Evolutionary conservation across 805 yeast genomes (phyloP), one percentile per base, ranked within the genome.

Genomic region (Candida manassasensis): DNA sequence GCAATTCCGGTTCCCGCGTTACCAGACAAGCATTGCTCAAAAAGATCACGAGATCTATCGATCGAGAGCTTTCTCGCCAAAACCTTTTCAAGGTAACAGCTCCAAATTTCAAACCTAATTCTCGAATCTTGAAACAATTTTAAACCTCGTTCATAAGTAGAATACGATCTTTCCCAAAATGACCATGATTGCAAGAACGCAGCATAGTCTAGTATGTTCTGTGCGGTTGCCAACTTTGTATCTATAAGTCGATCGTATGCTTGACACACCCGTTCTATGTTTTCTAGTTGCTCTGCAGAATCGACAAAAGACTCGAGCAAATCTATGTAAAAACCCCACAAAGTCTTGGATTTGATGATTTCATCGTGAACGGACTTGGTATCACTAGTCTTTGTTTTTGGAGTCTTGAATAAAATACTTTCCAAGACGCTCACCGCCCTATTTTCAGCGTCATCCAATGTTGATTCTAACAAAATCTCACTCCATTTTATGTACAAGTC

Each of bases 251-350:
- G 49, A 10, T 49, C 43, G 36, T 63, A 65, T 3, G 65, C 62
- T 2, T 32, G 15, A 18, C 30, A 27, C 19, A 56, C 52, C 37
- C 52, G 43, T 8, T 39, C 44, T 4, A 50, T 35, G 19, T 50
- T 48, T 10, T 43, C 37, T 9, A 25, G 16, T 18, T 63, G 61
- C 6, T 57, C 60, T 22, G 60, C 56, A 0, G 64, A 51, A 31
- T 71, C 75, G 4, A 72, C 68, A 21, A 67, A 54, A 10, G 79
- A 68, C 54, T 83, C 89, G 12, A 81, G 67, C 19, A 85, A 51
- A 47, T 85, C 95, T 18, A 86, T 52, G 49, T 83, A 85, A 43
- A 75, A 73, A 3, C 75, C 59, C 96, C 96, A 89, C 5, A 88
- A 57, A 34, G 73, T 73, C 27, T 64, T 57, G 4, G 84, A 77